Percentiles rank a stretch among this genome's conserved stretches.
Evolutionary conservation across 2,329 filamentous ascomycete species (phyloP).

Genomic region (Paracoccidioides brasiliensis): DNA sequence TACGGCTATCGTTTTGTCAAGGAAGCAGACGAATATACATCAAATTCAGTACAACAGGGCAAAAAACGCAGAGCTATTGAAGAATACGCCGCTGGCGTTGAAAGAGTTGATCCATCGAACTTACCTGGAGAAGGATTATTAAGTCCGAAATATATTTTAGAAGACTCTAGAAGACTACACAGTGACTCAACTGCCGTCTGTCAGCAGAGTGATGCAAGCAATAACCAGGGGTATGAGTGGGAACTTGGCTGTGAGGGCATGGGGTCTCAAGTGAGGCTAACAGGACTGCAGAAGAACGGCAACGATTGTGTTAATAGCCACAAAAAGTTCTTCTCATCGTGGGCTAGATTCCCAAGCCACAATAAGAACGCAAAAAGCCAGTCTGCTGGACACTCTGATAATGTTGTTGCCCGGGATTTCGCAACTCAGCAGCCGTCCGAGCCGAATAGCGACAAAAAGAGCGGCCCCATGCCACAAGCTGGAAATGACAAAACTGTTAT

Average conservation of each 20-base stretch:
- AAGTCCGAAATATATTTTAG: background rate
- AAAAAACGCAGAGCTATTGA: background rate
- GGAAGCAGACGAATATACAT: slow-evolving; percentile 8
- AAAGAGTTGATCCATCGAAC: background rate
- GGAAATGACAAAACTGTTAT: background rate
- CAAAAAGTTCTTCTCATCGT: slow-evolving; percentile 9
- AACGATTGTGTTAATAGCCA: background rate
- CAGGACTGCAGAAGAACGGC: too few relatives aligned
- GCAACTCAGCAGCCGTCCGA: background rate
- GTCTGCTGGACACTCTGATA: slow-evolving; percentile 9
- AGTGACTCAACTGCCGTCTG: background rate
- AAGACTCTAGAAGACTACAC: background rate
- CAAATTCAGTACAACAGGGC: background rate
- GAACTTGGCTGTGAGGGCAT: background rate
- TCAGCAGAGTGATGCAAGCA: background rate
- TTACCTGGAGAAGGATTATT: too few relatives aligned
- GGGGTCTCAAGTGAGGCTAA: background rate
- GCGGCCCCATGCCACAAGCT: background rate
- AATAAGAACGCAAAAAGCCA: slow-evolving; percentile 8
- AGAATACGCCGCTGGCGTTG: background rate
- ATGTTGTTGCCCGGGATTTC: slow-evolving; percentile 14
- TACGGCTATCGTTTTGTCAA: slow-evolving; percentile 28
- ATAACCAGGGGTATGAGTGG: background rate
- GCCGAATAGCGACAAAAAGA: background rate
- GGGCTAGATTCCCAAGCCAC: slow-evolving; percentile 14